Evolutionary conservation across 306 rosid genomes (phyloP).

Genomic region (Trifolium pratense): DNA sequence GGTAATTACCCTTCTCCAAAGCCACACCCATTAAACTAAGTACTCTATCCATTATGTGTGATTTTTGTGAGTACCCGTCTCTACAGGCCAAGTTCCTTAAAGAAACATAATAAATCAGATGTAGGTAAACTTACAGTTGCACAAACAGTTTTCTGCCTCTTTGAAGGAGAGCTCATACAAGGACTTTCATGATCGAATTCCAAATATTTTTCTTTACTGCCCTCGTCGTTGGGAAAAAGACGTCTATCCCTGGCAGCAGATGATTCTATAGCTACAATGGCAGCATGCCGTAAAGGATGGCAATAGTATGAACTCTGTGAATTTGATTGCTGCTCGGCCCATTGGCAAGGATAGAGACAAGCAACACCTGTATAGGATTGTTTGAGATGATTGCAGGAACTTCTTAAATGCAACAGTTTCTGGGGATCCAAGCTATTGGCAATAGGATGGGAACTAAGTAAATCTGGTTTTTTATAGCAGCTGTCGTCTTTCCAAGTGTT

Average conservation of each 20-base stretch:
- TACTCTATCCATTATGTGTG: neutral
- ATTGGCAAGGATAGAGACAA: constrained; percentile 75
- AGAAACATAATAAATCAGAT: constrained; percentile 23
- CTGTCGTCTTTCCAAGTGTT: constrained; percentile 45
- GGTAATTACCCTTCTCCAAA: neutral
- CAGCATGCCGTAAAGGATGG: constrained; percentile 88
- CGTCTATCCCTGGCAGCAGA: constrained; percentile 81
- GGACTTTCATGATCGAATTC: constrained; percentile 46
- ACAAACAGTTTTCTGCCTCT: constrained; percentile 63
- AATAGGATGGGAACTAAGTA: constrained; percentile 37
- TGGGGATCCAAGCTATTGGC: constrained; percentile 41
- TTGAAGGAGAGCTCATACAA: constrained; percentile 54
- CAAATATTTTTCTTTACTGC: constrained; percentile 45
- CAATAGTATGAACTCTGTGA: constrained; percentile 48
- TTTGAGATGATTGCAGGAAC: constrained; percentile 38
- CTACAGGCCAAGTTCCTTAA: constrained; percentile 16
- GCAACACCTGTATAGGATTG: constrained; percentile 47
- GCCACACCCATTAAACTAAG: neutral
- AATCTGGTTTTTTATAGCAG: constrained; percentile 45
- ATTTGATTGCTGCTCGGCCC: constrained; percentile 62
- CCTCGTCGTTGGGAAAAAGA: constrained; percentile 55
- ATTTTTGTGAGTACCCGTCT: neutral
- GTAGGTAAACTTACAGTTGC: constrained; percentile 56
- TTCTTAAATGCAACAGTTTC: constrained; percentile 36
- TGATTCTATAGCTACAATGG: constrained; percentile 83